Evolutionary conservation across 2,329 filamentous ascomycete species (phyloP).

Genomic region (Mycocentrospora acerina): DNA sequence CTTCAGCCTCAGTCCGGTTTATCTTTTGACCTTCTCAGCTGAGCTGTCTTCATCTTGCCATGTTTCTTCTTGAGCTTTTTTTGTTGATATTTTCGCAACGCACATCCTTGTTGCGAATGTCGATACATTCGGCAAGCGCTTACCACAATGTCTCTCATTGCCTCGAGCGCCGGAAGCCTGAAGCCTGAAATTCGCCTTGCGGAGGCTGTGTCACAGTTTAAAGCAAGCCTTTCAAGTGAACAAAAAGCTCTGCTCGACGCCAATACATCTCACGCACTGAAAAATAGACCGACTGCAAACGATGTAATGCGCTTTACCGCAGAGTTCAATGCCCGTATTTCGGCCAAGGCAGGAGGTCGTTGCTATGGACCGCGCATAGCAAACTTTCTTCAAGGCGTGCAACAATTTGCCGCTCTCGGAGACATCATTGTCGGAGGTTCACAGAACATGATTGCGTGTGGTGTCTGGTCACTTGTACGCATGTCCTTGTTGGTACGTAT

Average conservation of each 20-base stretch:
- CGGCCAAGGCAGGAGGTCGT: slow-evolving; percentile 16
- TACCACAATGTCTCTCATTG: slow-evolving; percentile 5
- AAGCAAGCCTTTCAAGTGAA: slow-evolving; percentile 9
- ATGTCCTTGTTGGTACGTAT: slow-evolving; percentile 44
- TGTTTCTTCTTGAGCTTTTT: too few species aligned
- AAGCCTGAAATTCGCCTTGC: slow-evolving; percentile 16
- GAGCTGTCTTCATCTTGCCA: too few species aligned
- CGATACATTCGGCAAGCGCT: too few species aligned
- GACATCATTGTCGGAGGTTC: slow-evolving; percentile 46
- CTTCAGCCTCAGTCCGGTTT: too few species aligned
- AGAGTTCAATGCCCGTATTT: slow-evolving; percentile 34
- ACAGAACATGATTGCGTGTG: slow-evolving; percentile 49
- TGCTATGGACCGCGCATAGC: slow-evolving; percentile 48
- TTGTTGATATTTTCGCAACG: too few species aligned
- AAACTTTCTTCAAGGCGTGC: slow-evolving; percentile 44
- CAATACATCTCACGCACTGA: slow-evolving; percentile 2
- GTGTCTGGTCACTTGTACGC: slow-evolving; percentile 50
- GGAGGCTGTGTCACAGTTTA: slow-evolving; percentile 12
- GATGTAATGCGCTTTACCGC: slow-evolving; percentile 38
- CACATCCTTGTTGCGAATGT: too few species aligned
- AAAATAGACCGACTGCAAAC: not conserved
- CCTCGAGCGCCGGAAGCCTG: slow-evolving; percentile 6
- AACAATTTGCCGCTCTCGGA: slow-evolving; percentile 49
- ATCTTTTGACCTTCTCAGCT: too few species aligned
- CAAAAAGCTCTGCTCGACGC: slow-evolving; percentile 6